A percentile compares a stretch with the other conserved stretches of the same genome.
phyloP scores from a whole-genome alignment of 1,284 basidiomycete species.

The Trametes versicolor region DNA sequence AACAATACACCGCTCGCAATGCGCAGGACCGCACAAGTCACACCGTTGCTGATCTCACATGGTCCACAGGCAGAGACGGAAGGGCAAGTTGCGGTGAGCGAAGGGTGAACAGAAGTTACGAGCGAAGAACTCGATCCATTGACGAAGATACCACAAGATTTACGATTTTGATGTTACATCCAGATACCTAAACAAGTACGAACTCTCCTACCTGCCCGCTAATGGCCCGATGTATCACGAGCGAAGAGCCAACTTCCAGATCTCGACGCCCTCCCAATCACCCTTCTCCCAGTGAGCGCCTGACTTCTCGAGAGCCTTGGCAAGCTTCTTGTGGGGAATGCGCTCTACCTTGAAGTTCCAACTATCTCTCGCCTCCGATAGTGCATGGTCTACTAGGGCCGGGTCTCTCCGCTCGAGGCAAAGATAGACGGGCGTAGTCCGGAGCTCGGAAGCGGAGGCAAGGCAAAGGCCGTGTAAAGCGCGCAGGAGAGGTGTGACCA shows the following conservation, averaged over 20 bases:
- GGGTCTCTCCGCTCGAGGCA: conserved; percentile 86
- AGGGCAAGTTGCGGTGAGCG: background rate
- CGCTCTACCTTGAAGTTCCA: conserved; percentile 70
- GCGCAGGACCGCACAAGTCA: background rate
- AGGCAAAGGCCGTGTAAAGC: conserved; percentile 67
- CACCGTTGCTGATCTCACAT: background rate
- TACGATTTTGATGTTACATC: conserved; percentile 10
- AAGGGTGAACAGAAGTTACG: background rate
- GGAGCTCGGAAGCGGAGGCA: conserved; percentile 34
- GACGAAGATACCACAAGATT: conserved; percentile 18
- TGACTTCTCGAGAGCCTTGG: conserved; percentile 67
- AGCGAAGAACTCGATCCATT: conserved; percentile 8
- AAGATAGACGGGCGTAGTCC: conserved; percentile 65
- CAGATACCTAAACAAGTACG: conserved; percentile 7
- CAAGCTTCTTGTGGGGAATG: conserved; percentile 68
- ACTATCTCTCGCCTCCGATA: conserved; percentile 57
- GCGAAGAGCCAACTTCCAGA: conserved; percentile 64
- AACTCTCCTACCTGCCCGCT: background rate
- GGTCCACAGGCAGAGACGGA: background rate
- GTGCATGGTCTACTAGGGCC: conserved; percentile 63
- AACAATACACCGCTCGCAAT: background rate
- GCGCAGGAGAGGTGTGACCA: conserved; percentile 76
- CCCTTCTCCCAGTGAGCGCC: conserved; percentile 67
- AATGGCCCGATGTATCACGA: background rate
- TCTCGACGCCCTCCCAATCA: conserved; percentile 82